These are phyloP conservation scores for Pinguiococcus pyrenoidosus DNA, from an alignment of 108 stramenopile species.

Conservation along the genomic window DNA sequence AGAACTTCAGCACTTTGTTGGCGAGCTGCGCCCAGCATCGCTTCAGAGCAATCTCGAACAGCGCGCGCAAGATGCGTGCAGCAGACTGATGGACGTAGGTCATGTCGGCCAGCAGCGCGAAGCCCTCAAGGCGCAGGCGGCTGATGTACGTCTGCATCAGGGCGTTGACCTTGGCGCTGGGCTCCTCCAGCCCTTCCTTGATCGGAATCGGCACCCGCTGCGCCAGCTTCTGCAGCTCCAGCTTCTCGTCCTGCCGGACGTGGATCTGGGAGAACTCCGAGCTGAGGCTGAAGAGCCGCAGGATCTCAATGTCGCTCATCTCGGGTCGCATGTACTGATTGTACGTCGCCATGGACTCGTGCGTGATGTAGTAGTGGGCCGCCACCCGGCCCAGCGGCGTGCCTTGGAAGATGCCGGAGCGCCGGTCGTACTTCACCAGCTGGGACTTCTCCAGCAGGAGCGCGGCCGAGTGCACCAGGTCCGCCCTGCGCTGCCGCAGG, in stretches of 20 bases:
- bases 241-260: slow-evolving; percentile 92
- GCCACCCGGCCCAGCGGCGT: slow-evolving; percentile 92
- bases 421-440: slow-evolving; percentile 79
- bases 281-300: slow-evolving; percentile 84
- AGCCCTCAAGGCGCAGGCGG: slow-evolving; percentile 91
- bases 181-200: slow-evolving; percentile 82
- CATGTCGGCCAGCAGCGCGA: slow-evolving; percentile 94
- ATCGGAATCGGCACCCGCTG: slow-evolving; percentile 94
- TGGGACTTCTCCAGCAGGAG: slow-evolving; percentile 73
- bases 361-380: slow-evolving; percentile 94
- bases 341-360: slow-evolving; percentile 84
- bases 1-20: slow-evolving; percentile 66
- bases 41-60: slow-evolving; percentile 90
- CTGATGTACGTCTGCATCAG: slow-evolving; percentile 96
- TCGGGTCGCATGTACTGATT: slow-evolving; percentile 83
- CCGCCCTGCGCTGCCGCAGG: slow-evolving; percentile 66
- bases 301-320: slow-evolving; percentile 94
- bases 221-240: slow-evolving; percentile 83
- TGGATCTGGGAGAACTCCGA: slow-evolving; percentile 91
- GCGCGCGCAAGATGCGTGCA: slow-evolving; percentile 81
- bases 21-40: slow-evolving; percentile 85
- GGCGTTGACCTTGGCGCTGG: slow-evolving; percentile 90
- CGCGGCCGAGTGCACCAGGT: slow-evolving; percentile 84
- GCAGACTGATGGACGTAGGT: slow-evolving; percentile 96
- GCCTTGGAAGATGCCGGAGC: slow-evolving; percentile 68